Evolutionary conservation across 2,329 filamentous ascomycete genomes (phyloP).

Genomic region (Alternaria rosae): DNA sequence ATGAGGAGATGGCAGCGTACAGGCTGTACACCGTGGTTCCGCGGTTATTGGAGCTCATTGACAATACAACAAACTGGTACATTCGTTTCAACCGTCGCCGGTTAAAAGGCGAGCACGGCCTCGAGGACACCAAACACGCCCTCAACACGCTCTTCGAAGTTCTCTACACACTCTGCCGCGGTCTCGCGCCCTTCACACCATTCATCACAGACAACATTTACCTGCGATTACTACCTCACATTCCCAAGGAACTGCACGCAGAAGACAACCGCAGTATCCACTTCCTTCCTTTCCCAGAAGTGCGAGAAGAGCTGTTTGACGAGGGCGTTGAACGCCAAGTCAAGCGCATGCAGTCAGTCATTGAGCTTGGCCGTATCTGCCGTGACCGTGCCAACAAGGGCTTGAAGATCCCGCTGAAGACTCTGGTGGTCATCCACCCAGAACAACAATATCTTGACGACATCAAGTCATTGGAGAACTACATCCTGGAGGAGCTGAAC

Average conservation of each 20-base stretch:
- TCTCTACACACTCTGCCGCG: slow-evolving; percentile 85
- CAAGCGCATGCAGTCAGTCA: slow-evolving; percentile 91
- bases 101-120: slow-evolving; percentile 86
- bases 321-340: slow-evolving; percentile 85
- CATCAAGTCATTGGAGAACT: slow-evolving; percentile 82
- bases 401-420: slow-evolving; percentile 90
- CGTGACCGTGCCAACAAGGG: slow-evolving; percentile 85
- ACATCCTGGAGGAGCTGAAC: slow-evolving; percentile 92
- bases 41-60: slow-evolving; percentile 80
- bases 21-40: slow-evolving; percentile 86
- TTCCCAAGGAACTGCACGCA: slow-evolving; percentile 73
- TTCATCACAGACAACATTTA: slow-evolving; percentile 98
- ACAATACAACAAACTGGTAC: slow-evolving; percentile 99
- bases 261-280: slow-evolving; percentile 87
- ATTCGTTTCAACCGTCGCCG: slow-evolving; percentile 93
- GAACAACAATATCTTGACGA: slow-evolving; percentile 86
- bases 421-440: slow-evolving; percentile 85
- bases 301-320: slow-evolving; percentile 88
- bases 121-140: slow-evolving; percentile 86
- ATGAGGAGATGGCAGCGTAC: slow-evolving; percentile 86
- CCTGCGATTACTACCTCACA: slow-evolving; percentile 78
- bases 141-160: slow-evolving; percentile 95
- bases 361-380: slow-evolving; percentile 86
- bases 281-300: slow-evolving; percentile 89
- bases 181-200: slow-evolving; percentile 91